A percentile compares a stretch with the other conserved stretches of the same genome.
Conservation (phyloP, 352 stramenopile genomes). For the Pythium grandisporangium region DNA sequence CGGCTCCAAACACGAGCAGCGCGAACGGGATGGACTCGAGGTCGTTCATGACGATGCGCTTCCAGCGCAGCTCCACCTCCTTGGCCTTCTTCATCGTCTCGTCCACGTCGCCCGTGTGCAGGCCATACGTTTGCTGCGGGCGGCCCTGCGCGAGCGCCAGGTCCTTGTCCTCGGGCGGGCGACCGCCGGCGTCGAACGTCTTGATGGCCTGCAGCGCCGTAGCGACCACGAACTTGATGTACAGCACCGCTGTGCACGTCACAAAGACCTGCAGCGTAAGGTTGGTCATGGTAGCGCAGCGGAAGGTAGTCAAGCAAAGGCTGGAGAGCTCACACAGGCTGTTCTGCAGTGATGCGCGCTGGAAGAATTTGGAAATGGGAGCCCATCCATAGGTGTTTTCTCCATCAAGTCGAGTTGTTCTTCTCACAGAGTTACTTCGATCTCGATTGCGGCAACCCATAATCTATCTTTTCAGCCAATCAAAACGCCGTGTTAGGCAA, state of each 20-base stretch:
- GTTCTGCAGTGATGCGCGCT: no score
- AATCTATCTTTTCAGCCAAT: background rate
- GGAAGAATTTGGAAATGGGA: no score
- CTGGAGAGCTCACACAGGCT: background rate
- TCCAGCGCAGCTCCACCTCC: constrained; percentile 26
- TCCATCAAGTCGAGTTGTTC: no score
- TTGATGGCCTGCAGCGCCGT: constrained; percentile 22
- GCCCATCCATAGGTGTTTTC: no score
- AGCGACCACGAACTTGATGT: constrained; percentile 9
- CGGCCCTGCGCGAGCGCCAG: constrained; percentile 6
- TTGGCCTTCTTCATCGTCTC: constrained; percentile 14
- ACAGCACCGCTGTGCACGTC: constrained; percentile 5
- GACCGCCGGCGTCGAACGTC: constrained; percentile 20
- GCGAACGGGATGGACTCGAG: constrained; percentile 32
- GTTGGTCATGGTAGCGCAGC: background rate
- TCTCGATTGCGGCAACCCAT: background rate
- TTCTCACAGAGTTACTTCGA: no score
- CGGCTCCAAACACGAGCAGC: constrained; percentile 30
- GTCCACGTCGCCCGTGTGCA: constrained; percentile 16
- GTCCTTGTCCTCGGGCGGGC: constrained; percentile 21
- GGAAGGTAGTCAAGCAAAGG: background rate
- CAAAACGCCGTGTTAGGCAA: no score
- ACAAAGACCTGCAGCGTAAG: constrained; percentile 3
- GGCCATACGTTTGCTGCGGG: constrained; percentile 25
- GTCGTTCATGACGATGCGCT: constrained; percentile 34